Base-by-base conservation (phyloP, 2,329 filamentous ascomycete genomes). In the Penicillium olsonii region DNA sequence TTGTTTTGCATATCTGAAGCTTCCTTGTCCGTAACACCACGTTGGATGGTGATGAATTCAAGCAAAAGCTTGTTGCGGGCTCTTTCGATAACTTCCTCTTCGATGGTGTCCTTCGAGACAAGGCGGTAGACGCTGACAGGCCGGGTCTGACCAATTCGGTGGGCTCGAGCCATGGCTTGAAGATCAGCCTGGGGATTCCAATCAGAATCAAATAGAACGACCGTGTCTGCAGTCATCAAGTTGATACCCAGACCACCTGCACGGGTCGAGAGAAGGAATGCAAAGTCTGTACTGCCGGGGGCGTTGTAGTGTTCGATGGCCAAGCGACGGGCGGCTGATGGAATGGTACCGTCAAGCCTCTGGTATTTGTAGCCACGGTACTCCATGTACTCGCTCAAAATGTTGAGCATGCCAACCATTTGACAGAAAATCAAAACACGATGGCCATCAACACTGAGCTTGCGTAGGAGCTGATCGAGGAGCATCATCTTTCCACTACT, bases 401-500 rank as follows among this genome's bases (percentile, higher is more conserved):
- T 94, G 65, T 99, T 92, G 18, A 99, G 82, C 88, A 99, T 97
- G 68, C 90, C 95, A 29, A 99, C 95, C 94, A 99, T 99, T 68
- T 99, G 94, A 69, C 92, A 97, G 78, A 99, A 99, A 57, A 99
- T 97, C 55, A 99, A 76, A 11, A 99, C 95, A 46, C 94, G 89
- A 71, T 99, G 94, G 40, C 90, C 90, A 65, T 99, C 94, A 60
- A 87, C 89, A 70, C 88, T 96, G 58, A 99, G 76, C 73, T 99
- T 99, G 5, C 88, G 87, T 10, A 99, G 80, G n/a, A 99, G 84
- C 67, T 92, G 90, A 63, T 99, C 94, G 7, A 99, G 83, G 41
- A 99, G 80, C 91, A 97, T 97, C 94, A 99, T 96, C 75, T 99
- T 99, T 61, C 95, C 95, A 73, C 94, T 99, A 67, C 91, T 96